Percentiles rank a stretch among this genome's conserved stretches.
phyloP scores from a whole-genome alignment of 1,284 basidiomycete genomes.

The Marasmius tenuissimus region DNA sequence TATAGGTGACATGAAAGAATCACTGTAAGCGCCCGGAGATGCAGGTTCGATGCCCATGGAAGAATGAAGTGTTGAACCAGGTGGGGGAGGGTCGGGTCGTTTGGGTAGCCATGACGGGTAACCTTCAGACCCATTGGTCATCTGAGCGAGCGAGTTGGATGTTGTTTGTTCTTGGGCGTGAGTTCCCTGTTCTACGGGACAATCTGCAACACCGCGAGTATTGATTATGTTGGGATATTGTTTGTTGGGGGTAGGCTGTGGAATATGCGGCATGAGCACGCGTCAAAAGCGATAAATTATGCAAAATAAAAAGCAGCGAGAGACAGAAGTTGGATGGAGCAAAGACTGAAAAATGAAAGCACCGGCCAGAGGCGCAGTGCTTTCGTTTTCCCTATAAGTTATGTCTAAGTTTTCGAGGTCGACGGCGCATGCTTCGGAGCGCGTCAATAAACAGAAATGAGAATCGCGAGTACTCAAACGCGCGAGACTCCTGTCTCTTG shows the following conservation, averaged over 20 bases:
- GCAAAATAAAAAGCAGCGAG: conserved; percentile 20
- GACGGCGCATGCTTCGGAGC: conserved; percentile 9
- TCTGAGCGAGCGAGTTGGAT: conserved; percentile 10
- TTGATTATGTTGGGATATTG: not conserved
- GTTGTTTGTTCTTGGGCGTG: conserved; percentile 3
- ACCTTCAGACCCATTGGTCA: conserved; percentile 55
- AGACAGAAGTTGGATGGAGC: too few relatives aligned
- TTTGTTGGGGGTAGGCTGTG: conserved; percentile 18
- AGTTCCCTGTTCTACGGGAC: conserved; percentile 17
- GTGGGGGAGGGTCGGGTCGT: conserved; percentile 73
- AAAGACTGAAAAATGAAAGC: conserved; percentile 4
- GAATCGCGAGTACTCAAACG: conserved; percentile 26
- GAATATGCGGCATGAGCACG: conserved; percentile 33
- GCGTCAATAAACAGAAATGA: conserved; percentile 20
- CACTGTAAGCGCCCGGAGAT: conserved; percentile 35
- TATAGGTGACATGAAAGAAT: conserved; percentile 30
- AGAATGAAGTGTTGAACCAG: conserved; percentile 67
- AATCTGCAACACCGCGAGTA: conserved; percentile 11
- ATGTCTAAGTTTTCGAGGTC: conserved; percentile 17
- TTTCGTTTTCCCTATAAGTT: not conserved
- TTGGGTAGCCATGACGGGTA: conserved; percentile 82
- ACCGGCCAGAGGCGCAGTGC: not conserved
- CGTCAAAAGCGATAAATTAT: conserved; percentile 49
- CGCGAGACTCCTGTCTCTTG: conserved; percentile 40
- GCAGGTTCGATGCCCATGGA: conserved; percentile 37